These are phyloP conservation scores for Pseudocercospora vitis DNA, from an alignment of 2,329 filamentous ascomycete species.

Conservation along the genomic window DNA sequence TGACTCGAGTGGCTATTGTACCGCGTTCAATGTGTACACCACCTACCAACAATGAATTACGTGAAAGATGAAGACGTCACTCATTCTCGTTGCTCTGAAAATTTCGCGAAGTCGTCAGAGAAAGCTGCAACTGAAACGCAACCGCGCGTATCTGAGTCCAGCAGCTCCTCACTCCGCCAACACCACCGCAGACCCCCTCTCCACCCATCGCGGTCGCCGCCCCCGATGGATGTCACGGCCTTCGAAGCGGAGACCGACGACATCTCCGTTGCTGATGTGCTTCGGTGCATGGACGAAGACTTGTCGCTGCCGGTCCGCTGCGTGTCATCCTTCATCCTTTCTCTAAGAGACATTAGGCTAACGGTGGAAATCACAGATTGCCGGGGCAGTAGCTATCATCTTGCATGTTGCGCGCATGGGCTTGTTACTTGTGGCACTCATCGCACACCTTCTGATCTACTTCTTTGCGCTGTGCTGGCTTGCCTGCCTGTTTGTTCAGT, in stretches of 20 bases:
- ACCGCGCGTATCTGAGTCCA: too few relatives aligned
- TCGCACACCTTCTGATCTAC: constrained; percentile 12
- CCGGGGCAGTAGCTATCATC: constrained; percentile 14
- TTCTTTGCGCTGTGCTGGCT: constrained; percentile 22
- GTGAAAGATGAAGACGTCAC: too few relatives aligned
- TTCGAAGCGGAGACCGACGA: constrained; percentile 13
- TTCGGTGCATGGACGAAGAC: constrained; percentile 7
- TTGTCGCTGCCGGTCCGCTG: constrained; percentile 12
- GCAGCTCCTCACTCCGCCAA: too few relatives aligned
- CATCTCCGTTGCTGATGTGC: neutral
- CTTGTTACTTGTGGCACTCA: constrained; percentile 18
- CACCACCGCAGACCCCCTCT: too few relatives aligned
- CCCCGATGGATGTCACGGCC: constrained; percentile 17
- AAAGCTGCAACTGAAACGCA: too few relatives aligned
- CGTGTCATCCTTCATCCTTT: neutral
- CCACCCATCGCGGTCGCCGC: too few relatives aligned
- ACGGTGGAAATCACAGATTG: constrained; percentile 15
- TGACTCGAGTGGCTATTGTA: neutral
- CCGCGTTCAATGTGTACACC: too few relatives aligned
- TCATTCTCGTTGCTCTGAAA: too few relatives aligned
- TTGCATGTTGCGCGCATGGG: constrained; percentile 12
- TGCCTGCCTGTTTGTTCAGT: constrained; percentile 20
- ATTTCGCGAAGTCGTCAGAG: too few relatives aligned
- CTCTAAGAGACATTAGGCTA: neutral
- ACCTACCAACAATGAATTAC: too few relatives aligned